Base-by-base conservation (phyloP, 2,329 filamentous ascomycete species). In the Stemphylium beticola region DNA sequence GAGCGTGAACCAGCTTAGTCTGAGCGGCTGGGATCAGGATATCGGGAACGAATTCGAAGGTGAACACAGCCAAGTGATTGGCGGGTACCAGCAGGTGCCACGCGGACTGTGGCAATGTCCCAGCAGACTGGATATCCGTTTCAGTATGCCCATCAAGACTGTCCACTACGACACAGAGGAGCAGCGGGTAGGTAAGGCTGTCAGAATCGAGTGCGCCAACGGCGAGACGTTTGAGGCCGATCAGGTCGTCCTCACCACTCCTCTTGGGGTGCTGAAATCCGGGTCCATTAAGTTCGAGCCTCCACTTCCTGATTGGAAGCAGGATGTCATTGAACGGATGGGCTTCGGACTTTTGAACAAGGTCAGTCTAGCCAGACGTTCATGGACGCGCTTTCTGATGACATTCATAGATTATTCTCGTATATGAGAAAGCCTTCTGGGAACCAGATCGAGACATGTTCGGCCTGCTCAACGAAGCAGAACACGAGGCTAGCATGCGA, bases 11-110 rank as follows among this genome's bases (percentile, higher is more conserved):
- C 89, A 90, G 59, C 84, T 99, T 15, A 98, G 93, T 74, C 84
- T 99, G 12, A 87, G 88, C 7, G 88, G 93, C 0, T 98, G 96
- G 91, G 96, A 99, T 74, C 92, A 99, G 67, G 96, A 99, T 71
- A 92, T 93, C 44, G 95, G 95, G 0, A 97, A 99, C 66, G 95
- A 99, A 72, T 99, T 96, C 79, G 93, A 97, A 74, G 95, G 95
- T 6, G 88, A 90, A 58, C 96, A 99, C 73, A 92, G 91, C 1
- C 93, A 97, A 83, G 87, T 99, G 3, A 84, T 96, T 22, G 95
- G 96, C 36, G 95, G 95, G 1, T 99, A 98, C 70, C 92, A 96
- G 65, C 92, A 93, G 68, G 86, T 99, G 39, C 91, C 93, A n/a
- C 87, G 91, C 63, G 95, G 93, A 3, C 78, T 99, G 7, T 87